phyloP scores from a whole-genome alignment of 1,284 basidiomycete species.

The Boletellus dicymbophilus region DNA sequence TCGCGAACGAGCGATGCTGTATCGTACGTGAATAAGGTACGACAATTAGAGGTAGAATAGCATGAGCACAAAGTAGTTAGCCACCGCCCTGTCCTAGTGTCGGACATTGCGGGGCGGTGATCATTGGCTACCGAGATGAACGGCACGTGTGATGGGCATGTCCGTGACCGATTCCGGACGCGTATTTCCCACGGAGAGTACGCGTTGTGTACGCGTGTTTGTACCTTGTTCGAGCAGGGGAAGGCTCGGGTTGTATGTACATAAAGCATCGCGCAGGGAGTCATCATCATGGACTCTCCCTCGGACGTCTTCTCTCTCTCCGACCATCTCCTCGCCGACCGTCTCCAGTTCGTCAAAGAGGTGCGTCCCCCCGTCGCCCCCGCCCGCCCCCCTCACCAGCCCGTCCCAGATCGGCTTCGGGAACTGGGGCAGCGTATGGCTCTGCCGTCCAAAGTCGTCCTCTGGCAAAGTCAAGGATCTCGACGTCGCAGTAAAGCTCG shows the following conservation, averaged over 20 bases:
- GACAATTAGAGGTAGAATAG: too few relatives aligned
- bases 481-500: slow-evolving; percentile 87
- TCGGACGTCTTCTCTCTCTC: slow-evolving; percentile 55
- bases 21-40: too few relatives aligned
- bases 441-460: slow-evolving; percentile 61
- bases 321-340: slow-evolving; percentile 65
- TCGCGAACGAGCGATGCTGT: too few relatives aligned
- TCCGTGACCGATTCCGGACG: slow-evolving; percentile 24
- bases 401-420: slow-evolving; percentile 72
- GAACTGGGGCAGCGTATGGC: slow-evolving; percentile 87
- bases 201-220: slow-evolving; percentile 39
- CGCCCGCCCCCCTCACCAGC: slow-evolving; percentile 2
- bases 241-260: too few relatives aligned
- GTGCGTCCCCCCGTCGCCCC: slow-evolving; percentile 37
- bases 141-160: slow-evolving; percentile 8
- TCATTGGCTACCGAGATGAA: too few relatives aligned
- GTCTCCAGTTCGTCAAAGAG: slow-evolving; percentile 75
- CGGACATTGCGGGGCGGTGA: too few relatives aligned
- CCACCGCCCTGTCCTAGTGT: too few relatives aligned
- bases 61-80: too few relatives aligned
- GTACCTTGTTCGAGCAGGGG: slow-evolving; percentile 28
- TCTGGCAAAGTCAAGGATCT: slow-evolving; percentile 42
- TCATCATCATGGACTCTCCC: slow-evolving; percentile 33
- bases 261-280: too few relatives aligned
- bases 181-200: slow-evolving; percentile 28